phyloP scores from a whole-genome alignment of 345 rosid genomes.

The Populus euphratica region DNA sequence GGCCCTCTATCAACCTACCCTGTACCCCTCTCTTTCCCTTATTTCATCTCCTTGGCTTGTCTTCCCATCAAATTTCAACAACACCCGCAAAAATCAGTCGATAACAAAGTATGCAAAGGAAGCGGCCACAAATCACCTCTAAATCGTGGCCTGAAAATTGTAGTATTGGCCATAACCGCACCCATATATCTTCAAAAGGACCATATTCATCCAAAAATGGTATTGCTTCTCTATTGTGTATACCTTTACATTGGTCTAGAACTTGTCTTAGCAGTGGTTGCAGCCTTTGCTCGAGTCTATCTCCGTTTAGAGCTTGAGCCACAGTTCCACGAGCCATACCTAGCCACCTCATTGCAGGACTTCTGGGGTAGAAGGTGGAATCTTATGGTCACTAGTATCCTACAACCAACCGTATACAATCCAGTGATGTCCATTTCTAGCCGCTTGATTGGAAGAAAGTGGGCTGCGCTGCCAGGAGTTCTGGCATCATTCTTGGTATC shows the following conservation, averaged over 20 bases:
- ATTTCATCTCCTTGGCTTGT: constrained; percentile 23
- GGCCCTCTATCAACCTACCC: constrained; percentile 20
- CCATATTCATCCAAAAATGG: constrained; percentile 13
- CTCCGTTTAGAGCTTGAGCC: constrained; percentile 33
- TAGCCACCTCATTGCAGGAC: constrained; percentile 34
- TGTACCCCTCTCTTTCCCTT: background rate
- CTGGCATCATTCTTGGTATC: constrained; percentile 28
- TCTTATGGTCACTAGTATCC: constrained; percentile 34
- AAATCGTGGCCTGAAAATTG: constrained; percentile 17
- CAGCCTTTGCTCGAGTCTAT: constrained; percentile 9
- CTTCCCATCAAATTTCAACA: constrained; percentile 25
- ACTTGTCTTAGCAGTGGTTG: constrained; percentile 20
- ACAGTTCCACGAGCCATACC: constrained; percentile 36
- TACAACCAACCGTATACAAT: constrained; percentile 31
- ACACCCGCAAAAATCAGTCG: background rate
- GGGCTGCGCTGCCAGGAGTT: constrained; percentile 30
- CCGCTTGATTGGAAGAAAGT: constrained; percentile 14
- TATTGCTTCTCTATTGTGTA: constrained; percentile 11
- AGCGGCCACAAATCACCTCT: constrained; percentile 10
- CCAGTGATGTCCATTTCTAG: constrained; percentile 17
- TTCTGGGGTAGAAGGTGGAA: constrained; percentile 44
- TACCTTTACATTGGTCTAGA: constrained; percentile 29
- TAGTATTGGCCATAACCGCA: constrained; percentile 8
- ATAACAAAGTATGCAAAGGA: background rate
- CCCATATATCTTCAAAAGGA: constrained; percentile 15